Conservation (phyloP, 2,329 filamentous ascomycete genomes). For the Colletotrichum tropicale region DNA sequence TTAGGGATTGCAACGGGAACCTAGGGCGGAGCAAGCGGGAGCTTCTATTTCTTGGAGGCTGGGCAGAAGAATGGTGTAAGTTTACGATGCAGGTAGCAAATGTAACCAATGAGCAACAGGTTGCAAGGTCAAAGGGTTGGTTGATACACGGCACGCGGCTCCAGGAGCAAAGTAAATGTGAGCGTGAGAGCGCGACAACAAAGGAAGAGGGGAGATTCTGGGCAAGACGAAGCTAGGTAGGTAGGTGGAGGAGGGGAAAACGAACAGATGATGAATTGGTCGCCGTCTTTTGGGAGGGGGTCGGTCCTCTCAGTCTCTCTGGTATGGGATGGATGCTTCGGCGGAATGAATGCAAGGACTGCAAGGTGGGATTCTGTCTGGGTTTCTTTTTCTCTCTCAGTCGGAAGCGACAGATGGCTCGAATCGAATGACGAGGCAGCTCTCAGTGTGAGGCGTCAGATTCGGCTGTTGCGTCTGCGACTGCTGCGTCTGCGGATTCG, state of each 20-base stretch:
- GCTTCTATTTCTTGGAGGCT: slow-evolving; percentile 13
- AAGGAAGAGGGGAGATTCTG: background rate
- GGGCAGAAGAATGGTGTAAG: slow-evolving; percentile 9
- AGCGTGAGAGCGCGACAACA: background rate
- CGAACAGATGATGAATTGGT: slow-evolving; percentile 12
- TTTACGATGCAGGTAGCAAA: slow-evolving; percentile 5
- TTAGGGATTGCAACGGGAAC: background rate
- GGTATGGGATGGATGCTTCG: background rate
- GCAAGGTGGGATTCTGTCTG: background rate
- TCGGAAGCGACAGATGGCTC: slow-evolving; percentile 3
- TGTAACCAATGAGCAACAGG: slow-evolving; percentile 2
- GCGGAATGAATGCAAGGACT: background rate
- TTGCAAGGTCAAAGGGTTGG: slow-evolving; percentile 15
- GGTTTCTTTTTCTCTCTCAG: background rate
- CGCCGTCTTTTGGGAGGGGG: background rate
- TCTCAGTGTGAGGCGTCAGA: background rate
- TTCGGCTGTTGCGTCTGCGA: background rate
- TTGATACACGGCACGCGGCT: background rate
- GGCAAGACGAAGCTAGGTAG: background rate
- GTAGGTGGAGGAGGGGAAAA: background rate
- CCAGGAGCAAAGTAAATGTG: background rate
- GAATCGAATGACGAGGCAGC: background rate
- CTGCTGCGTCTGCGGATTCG: slow-evolving; percentile 5
- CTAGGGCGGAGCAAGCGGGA: background rate
- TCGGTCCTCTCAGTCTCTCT: background rate